Evolutionary conservation across 805 yeast genomes (phyloP), one percentile per base, ranked within the genome.

Genomic region (Yarrowia sp.): DNA sequence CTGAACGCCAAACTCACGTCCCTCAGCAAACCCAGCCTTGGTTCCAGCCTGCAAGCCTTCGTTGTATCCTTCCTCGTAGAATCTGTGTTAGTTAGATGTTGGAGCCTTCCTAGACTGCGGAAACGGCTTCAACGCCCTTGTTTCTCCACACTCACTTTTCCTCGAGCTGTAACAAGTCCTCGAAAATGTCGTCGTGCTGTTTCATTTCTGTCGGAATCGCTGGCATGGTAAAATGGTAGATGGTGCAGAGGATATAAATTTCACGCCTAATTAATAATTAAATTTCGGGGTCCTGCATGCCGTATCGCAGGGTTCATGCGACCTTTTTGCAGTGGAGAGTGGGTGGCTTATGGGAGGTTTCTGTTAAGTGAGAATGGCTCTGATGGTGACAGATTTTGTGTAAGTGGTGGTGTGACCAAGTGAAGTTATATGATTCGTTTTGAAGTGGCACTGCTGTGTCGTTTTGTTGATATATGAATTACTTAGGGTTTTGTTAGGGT

Each of bases 1-100:
- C 61, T 74, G 73, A 61, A 79, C 78, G 0, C 98, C 98, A 66
- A 84, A 85, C 69, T 89, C 90, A 69, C 86, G 87, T 0, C 97
- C 97, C 70, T 91, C 97, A 1, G 77, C 66, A 58, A 74, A 78
- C 51, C 90, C 91, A 42, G 84, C 81, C 51, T 71, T 72, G 0
- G 83, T 74, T 0, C 90, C 87, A 56, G 81, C 86, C 4, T 75
- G 72, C 38, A 80, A 80, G 0, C 97, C 98, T 65, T 89, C 94
- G 53, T 74, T 68, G 69, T 73, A 87, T 1, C 97, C 97, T 64
- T 83, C 83, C 6, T 80, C 71, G 69, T 89, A 91, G 71, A 74
- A 83, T 59, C 79, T 70, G 49, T 71, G 32, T n/a, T 16, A 31
- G 65, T 61, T n/a, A n/a, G n/a, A 35, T 61, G 62, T 49, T 16